Conservation (phyloP, 768 basidiomycete species). For the Tephrocybe sp. region DNA sequence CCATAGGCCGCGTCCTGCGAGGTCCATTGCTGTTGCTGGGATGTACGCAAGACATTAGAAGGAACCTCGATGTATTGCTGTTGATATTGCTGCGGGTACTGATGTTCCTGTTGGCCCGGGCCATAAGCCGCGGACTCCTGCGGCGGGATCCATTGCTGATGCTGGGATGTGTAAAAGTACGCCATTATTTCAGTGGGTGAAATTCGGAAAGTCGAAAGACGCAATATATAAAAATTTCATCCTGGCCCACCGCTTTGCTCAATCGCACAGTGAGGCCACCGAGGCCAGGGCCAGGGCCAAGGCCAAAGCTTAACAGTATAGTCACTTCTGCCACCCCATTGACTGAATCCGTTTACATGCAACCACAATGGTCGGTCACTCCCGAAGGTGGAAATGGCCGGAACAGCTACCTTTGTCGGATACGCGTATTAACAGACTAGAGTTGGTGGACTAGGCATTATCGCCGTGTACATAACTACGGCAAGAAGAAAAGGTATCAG, state of each 20-base stretch:
- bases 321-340: no score
- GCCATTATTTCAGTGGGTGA: slow-evolving; percentile 3
- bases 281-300: slow-evolving; percentile 5
- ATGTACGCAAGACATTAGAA: slow-evolving; percentile 7
- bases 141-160: slow-evolving; percentile 7
- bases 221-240: slow-evolving; percentile 5
- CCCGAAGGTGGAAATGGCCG: not conserved
- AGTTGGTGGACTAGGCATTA: no score
- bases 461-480: no score
- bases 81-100: not conserved
- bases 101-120: not conserved
- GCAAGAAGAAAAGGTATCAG: not conserved
- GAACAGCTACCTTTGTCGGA: not conserved
- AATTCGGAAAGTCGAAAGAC: not conserved
- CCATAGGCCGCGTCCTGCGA: slow-evolving; percentile 1
- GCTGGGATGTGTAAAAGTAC: slow-evolving; percentile 6
- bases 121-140: slow-evolving; percentile 1
- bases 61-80: not conserved
- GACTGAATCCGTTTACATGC: slow-evolving; percentile 11
- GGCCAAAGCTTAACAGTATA: slow-evolving; percentile 12
- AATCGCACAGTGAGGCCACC: slow-evolving; percentile 10
- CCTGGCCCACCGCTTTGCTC: slow-evolving; percentile 10
- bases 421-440: no score
- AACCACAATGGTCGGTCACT: not conserved
- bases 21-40: no score